Evolutionary conservation across 345 rosid genomes (phyloP).

Genomic region (Arabis alpina): DNA sequence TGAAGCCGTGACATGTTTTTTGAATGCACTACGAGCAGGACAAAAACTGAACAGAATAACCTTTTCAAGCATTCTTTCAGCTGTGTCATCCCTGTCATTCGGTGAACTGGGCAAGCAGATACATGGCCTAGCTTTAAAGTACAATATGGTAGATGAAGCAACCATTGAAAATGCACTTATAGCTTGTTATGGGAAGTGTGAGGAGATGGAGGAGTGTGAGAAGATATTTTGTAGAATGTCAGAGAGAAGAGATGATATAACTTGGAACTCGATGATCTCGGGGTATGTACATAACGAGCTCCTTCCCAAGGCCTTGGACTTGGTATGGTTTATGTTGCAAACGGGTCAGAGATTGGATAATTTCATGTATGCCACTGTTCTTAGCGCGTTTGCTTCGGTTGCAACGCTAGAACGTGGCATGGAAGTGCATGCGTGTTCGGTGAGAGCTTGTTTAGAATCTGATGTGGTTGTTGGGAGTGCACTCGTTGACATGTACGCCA

Average conservation of each 20-base stretch:
- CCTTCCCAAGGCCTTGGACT: conserved; percentile 74
- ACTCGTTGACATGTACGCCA: conserved; percentile 91
- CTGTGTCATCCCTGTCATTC: conserved; percentile 60
- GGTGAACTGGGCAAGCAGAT: conserved; percentile 62
- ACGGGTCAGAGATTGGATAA: conserved; percentile 71
- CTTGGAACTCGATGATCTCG: conserved; percentile 91
- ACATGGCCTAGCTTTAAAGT: conserved; percentile 67
- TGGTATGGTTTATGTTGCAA: conserved; percentile 80
- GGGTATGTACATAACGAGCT: conserved; percentile 80
- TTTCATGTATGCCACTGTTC: conserved; percentile 90
- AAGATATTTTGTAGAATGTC: conserved; percentile 79
- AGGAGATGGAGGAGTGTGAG: conserved; percentile 74
- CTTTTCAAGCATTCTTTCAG: conserved; percentile 70
- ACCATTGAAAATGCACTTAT: conserved; percentile 82
- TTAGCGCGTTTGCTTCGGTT: conserved; percentile 92
- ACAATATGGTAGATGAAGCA: conserved; percentile 49
- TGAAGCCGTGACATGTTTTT: conserved; percentile 58
- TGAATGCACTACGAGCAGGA: conserved; percentile 66
- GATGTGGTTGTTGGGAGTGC: conserved; percentile 97
- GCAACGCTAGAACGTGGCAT: conserved; percentile 91
- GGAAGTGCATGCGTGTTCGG: conserved; percentile 87
- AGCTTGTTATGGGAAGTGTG: conserved; percentile 87
- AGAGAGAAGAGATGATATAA: conserved; percentile 75
- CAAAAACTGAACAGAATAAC: conserved; percentile 71
- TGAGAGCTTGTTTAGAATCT: conserved; percentile 73